These are phyloP conservation scores for Boeremia lycopersici DNA, from an alignment of 2,329 filamentous ascomycete genomes.

Conservation along the genomic window DNA sequence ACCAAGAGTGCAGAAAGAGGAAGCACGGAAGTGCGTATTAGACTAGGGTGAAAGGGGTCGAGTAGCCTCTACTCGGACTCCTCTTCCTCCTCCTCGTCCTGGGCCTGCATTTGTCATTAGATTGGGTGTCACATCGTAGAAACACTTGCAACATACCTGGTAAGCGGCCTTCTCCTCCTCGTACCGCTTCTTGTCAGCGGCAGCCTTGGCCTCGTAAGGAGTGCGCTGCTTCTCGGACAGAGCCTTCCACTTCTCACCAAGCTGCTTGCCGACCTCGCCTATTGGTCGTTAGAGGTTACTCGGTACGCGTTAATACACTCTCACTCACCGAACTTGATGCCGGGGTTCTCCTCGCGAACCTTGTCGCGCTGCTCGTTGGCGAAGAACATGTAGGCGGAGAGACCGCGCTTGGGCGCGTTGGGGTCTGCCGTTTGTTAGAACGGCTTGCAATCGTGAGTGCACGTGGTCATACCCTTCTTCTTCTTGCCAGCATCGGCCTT, in stretches of 20 bases:
- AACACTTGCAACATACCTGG: constrained; percentile 32
- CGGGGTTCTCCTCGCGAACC: constrained; percentile 97
- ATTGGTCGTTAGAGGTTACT: constrained; percentile 28
- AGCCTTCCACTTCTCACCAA: constrained; percentile 98
- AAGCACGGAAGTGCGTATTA: constrained; percentile 18
- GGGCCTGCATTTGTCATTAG: constrained; percentile 19
- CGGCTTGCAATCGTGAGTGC: constrained; percentile 1
- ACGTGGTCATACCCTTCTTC: constrained; percentile 68
- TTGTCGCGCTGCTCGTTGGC: constrained; percentile 99
- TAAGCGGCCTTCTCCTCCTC: constrained; percentile 95
- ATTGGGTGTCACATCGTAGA: neutral
- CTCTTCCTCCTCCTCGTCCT: constrained; percentile 48
- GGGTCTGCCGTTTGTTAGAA: constrained; percentile 66
- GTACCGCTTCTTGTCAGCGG: constrained; percentile 97
- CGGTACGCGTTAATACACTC: neutral
- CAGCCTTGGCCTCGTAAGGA: constrained; percentile 97
- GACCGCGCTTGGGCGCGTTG: constrained; percentile 98
- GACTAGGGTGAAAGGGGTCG: constrained; percentile 15
- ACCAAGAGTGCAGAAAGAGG: constrained; percentile 22
- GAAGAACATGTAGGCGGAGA: constrained; percentile 99
- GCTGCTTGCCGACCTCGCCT: constrained; percentile 96
- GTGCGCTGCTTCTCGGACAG: constrained; percentile 89
- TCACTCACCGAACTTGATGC: constrained; percentile 86
- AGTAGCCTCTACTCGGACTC: constrained; percentile 46
- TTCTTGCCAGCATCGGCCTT: constrained; percentile 64